These are phyloP conservation scores for Debaryomyces psychrophilus DNA, from an alignment of 1,139 yeast species.

Conservation along the genomic window DNA sequence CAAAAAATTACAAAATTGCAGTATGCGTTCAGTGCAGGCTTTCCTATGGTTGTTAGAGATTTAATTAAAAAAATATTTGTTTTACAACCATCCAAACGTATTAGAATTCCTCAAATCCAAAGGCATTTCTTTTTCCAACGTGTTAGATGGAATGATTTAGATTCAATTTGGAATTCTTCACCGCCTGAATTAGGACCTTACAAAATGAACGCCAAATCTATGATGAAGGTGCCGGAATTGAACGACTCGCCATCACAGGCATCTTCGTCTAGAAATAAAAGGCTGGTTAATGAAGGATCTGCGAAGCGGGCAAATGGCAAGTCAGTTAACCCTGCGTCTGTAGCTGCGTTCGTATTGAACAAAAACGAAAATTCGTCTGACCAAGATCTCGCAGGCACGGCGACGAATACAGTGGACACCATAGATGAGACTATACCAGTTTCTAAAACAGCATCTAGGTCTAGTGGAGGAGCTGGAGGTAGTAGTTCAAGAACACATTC, in stretches of 20 bases:
- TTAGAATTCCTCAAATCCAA: slow-evolving; percentile 41
- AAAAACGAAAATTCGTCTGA: slow-evolving; percentile 27
- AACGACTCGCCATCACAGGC: slow-evolving; percentile 30
- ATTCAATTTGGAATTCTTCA: slow-evolving; percentile 64
- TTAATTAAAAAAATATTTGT: slow-evolving; percentile 49
- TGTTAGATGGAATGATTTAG: slow-evolving; percentile 65
- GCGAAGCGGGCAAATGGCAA: slow-evolving; percentile 12
- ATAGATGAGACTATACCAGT: slow-evolving; percentile 1
- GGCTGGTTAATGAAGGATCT: slow-evolving; percentile 14
- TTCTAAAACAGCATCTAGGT: slow-evolving; percentile 6
- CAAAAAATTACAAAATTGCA: slow-evolving; percentile 54
- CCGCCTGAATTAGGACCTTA: slow-evolving; percentile 82
- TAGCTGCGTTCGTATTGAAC: slow-evolving; percentile 49
- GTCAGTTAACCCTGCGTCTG: slow-evolving; percentile 42
- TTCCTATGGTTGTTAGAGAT: slow-evolving; percentile 51
- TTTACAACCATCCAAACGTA: slow-evolving; percentile 47
- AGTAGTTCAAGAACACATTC: slow-evolving; percentile 5
- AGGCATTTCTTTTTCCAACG: slow-evolving; percentile 71
- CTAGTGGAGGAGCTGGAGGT: slow-evolving; percentile 7
- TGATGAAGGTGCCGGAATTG: slow-evolving; percentile 57
- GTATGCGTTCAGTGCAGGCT: slow-evolving; percentile 63
- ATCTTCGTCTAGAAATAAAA: slow-evolving; percentile 14
- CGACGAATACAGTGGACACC: slow-evolving; percentile 10
- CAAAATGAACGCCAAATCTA: slow-evolving; percentile 56
- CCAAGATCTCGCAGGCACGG: slow-evolving; percentile 19